Conservation (phyloP, 78 protist genomes). For the Blattamonas nauphoetae region DNA sequence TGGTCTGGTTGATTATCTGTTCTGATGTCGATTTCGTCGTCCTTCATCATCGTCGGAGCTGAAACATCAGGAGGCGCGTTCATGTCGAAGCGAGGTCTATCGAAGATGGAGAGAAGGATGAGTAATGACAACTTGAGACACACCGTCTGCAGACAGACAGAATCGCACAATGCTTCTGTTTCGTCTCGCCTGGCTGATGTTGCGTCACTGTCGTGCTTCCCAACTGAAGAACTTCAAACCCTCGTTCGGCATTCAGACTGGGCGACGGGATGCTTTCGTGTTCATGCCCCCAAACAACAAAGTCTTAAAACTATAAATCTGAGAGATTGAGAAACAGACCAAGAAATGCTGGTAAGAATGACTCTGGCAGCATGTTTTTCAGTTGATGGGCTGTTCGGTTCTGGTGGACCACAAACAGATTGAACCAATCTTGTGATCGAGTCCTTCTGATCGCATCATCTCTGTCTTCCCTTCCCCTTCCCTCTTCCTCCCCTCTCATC, state of each 20-base stretch:
- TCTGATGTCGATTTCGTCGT: background rate
- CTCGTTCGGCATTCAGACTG: background rate
- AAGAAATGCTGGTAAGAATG: background rate
- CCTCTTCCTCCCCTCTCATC: background rate
- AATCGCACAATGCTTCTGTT: background rate
- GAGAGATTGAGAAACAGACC: background rate
- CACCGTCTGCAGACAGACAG: background rate
- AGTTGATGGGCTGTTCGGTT: slow-evolving; percentile 42
- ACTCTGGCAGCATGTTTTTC: background rate
- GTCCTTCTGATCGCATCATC: background rate
- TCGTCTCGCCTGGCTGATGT: background rate
- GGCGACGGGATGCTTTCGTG: slow-evolving; percentile 70
- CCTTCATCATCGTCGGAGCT: background rate
- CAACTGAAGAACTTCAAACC: background rate
- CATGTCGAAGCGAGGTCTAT: background rate
- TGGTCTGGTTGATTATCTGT: background rate
- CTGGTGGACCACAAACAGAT: slow-evolving; percentile 83
- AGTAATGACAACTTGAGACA: background rate
- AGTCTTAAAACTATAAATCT: slow-evolving; percentile 26
- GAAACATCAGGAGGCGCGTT: background rate
- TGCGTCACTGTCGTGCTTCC: background rate
- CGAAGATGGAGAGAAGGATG: background rate
- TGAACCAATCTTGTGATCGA: slow-evolving; percentile 91
- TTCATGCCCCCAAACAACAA: slow-evolving; percentile 95
- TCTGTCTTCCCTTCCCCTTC: background rate